These are phyloP conservation scores for Agaricales sp. DNA, from an alignment of 1,284 basidiomycete species.

Conservation along the genomic window DNA sequence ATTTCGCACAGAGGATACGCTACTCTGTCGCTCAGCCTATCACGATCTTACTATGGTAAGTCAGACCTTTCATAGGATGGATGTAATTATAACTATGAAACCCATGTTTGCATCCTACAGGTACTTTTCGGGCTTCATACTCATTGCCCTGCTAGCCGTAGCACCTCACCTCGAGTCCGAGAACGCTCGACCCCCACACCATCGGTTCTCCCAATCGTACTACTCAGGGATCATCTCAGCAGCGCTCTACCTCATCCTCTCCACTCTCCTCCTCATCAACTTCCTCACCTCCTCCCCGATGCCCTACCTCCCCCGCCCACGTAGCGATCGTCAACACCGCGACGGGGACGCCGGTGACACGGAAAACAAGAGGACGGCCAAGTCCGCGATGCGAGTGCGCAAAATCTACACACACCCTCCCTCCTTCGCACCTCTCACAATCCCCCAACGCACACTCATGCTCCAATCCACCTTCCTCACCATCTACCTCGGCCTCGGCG, in stretches of 20 bases:
- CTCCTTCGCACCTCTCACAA: slow-evolving; percentile 21
- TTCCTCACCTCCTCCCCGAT: slow-evolving; percentile 20
- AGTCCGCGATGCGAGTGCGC: not conserved
- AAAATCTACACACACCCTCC: not conserved
- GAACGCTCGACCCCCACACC: slow-evolving; percentile 7
- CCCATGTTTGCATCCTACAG: slow-evolving; percentile 11
- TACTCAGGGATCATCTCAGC: slow-evolving; percentile 26
- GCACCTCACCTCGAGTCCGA: slow-evolving; percentile 13
- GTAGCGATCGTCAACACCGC: too few species aligned
- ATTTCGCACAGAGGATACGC: slow-evolving; percentile 24
- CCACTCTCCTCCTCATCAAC: slow-evolving; percentile 23
- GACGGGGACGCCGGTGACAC: too few species aligned
- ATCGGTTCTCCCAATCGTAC: slow-evolving; percentile 22
- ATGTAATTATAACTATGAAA: not conserved
- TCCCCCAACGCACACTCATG: slow-evolving; percentile 29
- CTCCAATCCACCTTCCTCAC: slow-evolving; percentile 28
- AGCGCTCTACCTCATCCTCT: slow-evolving; percentile 21
- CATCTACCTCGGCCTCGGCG: slow-evolving; percentile 26
- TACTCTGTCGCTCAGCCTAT: slow-evolving; percentile 24
- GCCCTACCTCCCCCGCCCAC: slow-evolving; percentile 21
- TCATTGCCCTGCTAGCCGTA: slow-evolving; percentile 21
- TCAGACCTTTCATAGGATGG: not conserved
- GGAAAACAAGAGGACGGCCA: not conserved
- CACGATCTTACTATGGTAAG: slow-evolving; percentile 25
- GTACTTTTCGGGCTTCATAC: slow-evolving; percentile 23